Base-by-base conservation (phyloP, 2,329 filamentous ascomycete species). In the Didymellaceae sp. region DNA sequence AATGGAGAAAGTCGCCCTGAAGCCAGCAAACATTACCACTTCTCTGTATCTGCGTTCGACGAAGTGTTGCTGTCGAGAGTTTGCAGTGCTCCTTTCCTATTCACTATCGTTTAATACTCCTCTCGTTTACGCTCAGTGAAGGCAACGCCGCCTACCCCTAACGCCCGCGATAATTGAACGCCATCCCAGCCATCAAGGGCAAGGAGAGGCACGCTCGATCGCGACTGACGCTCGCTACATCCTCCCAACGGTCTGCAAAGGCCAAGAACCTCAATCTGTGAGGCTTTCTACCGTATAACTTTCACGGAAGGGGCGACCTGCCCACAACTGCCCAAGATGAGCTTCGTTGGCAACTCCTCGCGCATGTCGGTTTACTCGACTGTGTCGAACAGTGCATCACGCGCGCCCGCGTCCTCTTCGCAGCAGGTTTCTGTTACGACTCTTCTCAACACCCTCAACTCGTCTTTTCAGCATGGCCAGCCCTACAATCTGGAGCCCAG, bases 401-500 rank as follows among this genome's bases (percentile, higher is more conserved):
- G 79, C 49, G 74, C 80, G 17, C 79, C 82, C 25, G 85, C 85
- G 45, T 84, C 90, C 66, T 82, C 89, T 17, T 33, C 35, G 8
- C 78, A 87, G 35, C 91, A 96, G 45, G 35, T 38, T 6, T 96
- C 93, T 6, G 96, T 93, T 2, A 96, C 92, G 1, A 96, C 91
- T 0, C 83, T 97, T 37, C 83, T 99, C 47, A 97, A 97, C 75
- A 85, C 90, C 47, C 82, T 97, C 35, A 94, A 99, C 76, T 91
- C 90, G 63, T 88, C 89, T 67, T 97, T 96, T 74, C 83, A 90
- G 38, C 86, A 89, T 3, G 86, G 86, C 22, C 86, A 91, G 66
- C 85, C 93, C n/a, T 94, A 96, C 72, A 82, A 82, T 55, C 83
- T 99, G 35, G 94, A 99, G 74, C 87, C 91, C 38, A 91, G 90